These are phyloP conservation scores for Nemania sp. DNA, from an alignment of 2,329 filamentous ascomycete genomes.

Conservation along the genomic window DNA sequence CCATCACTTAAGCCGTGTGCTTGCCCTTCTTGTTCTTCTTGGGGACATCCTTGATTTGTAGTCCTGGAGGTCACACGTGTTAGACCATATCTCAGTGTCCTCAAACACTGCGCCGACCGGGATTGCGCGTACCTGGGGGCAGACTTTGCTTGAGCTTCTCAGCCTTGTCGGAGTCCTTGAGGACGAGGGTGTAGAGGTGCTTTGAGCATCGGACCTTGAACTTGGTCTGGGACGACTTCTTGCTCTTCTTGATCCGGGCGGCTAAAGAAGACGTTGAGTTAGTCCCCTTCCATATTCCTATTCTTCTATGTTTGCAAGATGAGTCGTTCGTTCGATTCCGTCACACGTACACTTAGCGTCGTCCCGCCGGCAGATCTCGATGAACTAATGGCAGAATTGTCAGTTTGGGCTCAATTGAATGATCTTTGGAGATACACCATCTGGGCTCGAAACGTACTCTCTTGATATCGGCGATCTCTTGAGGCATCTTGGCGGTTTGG, in stretches of 20 bases:
- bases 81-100: slow-evolving; percentile 20
- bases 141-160: slow-evolving; percentile 99
- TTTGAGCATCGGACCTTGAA: slow-evolving; percentile 99
- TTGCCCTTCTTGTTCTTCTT: slow-evolving; percentile 58
- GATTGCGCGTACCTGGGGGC: slow-evolving; percentile 79
- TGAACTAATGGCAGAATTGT: slow-evolving; percentile 71
- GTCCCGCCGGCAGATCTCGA: slow-evolving; percentile 99
- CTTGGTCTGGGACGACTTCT: slow-evolving; percentile 90
- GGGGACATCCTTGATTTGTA: slow-evolving; percentile 58
- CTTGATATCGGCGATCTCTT: slow-evolving; percentile 98
- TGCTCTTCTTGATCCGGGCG: slow-evolving; percentile 95
- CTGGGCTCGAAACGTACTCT: slow-evolving; percentile 52
- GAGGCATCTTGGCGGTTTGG: slow-evolving; percentile 82
- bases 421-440: not conserved
- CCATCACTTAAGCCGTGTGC: slow-evolving; percentile 44
- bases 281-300: slow-evolving; percentile 38
- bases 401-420: slow-evolving; percentile 19
- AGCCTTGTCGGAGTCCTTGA: slow-evolving; percentile 99
- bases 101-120: not conserved
- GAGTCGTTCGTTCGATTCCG: slow-evolving; percentile 15
- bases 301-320: slow-evolving; percentile 10
- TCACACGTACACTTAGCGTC: slow-evolving; percentile 92
- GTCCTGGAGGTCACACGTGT: slow-evolving; percentile 44
- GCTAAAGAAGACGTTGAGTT: slow-evolving; percentile 55
- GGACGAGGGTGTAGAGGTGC: slow-evolving; percentile 96